These are phyloP conservation scores for Candida tallmaniae DNA, from an alignment of 805 yeast genomes.

Conservation along the genomic window DNA sequence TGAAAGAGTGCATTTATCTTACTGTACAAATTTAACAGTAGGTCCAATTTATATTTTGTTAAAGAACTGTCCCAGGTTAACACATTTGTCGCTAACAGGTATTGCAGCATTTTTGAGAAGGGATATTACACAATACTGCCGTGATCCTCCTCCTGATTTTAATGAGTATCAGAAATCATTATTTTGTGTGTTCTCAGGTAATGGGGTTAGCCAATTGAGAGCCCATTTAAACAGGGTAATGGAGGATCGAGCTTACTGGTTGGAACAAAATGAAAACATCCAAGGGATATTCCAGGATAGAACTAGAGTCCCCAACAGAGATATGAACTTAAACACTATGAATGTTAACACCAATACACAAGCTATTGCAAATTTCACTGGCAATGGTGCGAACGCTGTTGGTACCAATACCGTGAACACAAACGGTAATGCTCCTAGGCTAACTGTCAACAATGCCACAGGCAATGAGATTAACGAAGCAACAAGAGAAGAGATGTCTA, in stretches of 20 bases:
- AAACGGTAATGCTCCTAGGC: neutral
- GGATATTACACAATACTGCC: constrained; percentile 81
- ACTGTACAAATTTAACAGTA: constrained; percentile 76
- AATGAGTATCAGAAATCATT: constrained; percentile 77
- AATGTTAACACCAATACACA: neutral
- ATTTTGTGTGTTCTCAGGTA: constrained; percentile 92
- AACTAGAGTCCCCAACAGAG: constrained; percentile 17
- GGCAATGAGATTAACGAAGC: constrained; percentile 1
- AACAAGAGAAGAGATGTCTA: constrained; percentile 18
- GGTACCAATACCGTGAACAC: constrained; percentile 1
- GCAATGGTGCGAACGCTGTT: neutral
- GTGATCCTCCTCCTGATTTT: constrained; percentile 91
- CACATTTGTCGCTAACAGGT: constrained; percentile 91
- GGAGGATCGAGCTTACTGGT: constrained; percentile 30
- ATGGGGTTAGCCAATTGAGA: constrained; percentile 75
- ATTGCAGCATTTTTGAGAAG: constrained; percentile 82
- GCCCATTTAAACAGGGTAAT: constrained; percentile 53
- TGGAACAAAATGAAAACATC: constrained; percentile 27
- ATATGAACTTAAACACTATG: constrained; percentile 1
- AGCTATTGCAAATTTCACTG: neutral
- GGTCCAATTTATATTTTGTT: constrained; percentile 73
- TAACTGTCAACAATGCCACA: neutral
- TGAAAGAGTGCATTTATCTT: constrained; percentile 90
- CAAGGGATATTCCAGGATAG: constrained; percentile 18
- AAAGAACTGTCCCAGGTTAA: constrained; percentile 76